phyloP scores from a whole-genome alignment of 805 yeast genomes.

The Starmerella sirachaensis region DNA sequence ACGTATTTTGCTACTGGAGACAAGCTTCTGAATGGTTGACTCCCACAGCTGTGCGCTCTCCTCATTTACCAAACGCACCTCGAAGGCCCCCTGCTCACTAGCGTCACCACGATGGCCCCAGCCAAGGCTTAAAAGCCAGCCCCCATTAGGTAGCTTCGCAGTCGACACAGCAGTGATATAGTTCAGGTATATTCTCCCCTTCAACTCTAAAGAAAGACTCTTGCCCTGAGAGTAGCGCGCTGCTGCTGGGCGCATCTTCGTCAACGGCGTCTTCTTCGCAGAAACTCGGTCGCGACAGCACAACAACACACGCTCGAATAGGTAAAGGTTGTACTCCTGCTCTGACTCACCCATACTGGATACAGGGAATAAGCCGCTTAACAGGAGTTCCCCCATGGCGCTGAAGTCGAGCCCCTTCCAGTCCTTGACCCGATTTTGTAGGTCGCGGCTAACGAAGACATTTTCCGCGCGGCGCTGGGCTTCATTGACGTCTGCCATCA shows the following conservation, averaged over 20 bases:
- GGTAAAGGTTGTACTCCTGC: slow-evolving; percentile 76
- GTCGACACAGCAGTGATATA: slow-evolving; percentile 41
- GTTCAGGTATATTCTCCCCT: slow-evolving; percentile 71
- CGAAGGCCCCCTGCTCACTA: slow-evolving; percentile 74
- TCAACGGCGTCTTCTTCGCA: slow-evolving; percentile 39
- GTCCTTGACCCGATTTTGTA: slow-evolving; percentile 64
- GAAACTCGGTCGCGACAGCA: slow-evolving; percentile 50
- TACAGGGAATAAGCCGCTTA: slow-evolving; percentile 50
- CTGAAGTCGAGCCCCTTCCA: slow-evolving; percentile 82
- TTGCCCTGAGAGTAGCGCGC: slow-evolving; percentile 19
- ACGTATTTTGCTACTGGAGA: slow-evolving; percentile 2
- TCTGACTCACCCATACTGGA: slow-evolving; percentile 43
- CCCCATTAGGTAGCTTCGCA: slow-evolving; percentile 25
- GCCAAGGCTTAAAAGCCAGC: slow-evolving; percentile 24
- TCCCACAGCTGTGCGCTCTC: slow-evolving; percentile 79
- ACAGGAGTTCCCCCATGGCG: slow-evolving; percentile 74
- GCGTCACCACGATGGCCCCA: slow-evolving; percentile 42
- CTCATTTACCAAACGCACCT: slow-evolving; percentile 70
- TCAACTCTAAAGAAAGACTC: slow-evolving; percentile 39
- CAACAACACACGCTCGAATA: slow-evolving; percentile 62
- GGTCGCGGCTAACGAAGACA: slow-evolving; percentile 51
- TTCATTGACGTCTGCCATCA: slow-evolving; percentile 81
- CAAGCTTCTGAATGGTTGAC: slow-evolving; percentile 23
- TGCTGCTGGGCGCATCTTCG: slow-evolving; percentile 37
- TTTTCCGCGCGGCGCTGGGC: slow-evolving; percentile 89